Evolutionary conservation across 208 protist species (phyloP).

Genomic region (Trypanosoma brucei): DNA sequence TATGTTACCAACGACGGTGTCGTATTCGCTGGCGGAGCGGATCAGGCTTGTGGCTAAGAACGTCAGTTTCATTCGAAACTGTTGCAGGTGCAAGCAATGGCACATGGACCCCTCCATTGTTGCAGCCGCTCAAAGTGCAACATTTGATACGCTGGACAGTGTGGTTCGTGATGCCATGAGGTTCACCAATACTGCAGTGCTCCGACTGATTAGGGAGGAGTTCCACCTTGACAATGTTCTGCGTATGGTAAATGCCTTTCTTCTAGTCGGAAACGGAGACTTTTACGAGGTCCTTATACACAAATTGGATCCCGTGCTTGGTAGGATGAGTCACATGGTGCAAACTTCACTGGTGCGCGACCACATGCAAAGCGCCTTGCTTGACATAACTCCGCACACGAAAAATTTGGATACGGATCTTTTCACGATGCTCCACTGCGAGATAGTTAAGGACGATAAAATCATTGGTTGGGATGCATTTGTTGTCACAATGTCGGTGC

Average conservation of each 20-base stretch:
- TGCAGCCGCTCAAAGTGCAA: constrained; percentile 29
- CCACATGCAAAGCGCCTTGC: constrained; percentile 43
- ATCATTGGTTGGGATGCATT: constrained; percentile 67
- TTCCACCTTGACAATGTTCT: constrained; percentile 52
- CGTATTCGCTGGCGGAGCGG: constrained; percentile 34
- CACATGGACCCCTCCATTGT: constrained; percentile 48
- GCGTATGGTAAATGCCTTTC: constrained; percentile 54
- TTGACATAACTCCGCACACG: constrained; percentile 46
- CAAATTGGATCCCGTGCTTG: constrained; percentile 46
- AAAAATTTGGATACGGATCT: constrained; percentile 48
- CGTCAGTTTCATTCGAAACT: constrained; percentile 54
- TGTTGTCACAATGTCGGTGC: constrained; percentile 52
- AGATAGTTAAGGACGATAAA: constrained; percentile 55
- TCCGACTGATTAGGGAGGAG: constrained; percentile 44
- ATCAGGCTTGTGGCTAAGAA: constrained; percentile 59
- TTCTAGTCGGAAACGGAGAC: constrained; percentile 62
- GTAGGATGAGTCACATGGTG: constrained; percentile 42
- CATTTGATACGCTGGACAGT: constrained; percentile 37
- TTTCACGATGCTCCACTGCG: constrained; percentile 48
- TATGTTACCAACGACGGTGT: constrained; percentile 61
- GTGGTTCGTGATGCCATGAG: constrained; percentile 34
- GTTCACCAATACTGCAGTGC: constrained; percentile 55
- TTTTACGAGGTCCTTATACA: constrained; percentile 64
- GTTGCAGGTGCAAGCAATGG: constrained; percentile 58
- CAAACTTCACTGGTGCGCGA: constrained; percentile 49